A percentile compares a stretch with the other conserved stretches of the same genome.
phyloP scores from a whole-genome alignment of 2,329 filamentous ascomycete species.

The Colletotrichum sp. region DNA sequence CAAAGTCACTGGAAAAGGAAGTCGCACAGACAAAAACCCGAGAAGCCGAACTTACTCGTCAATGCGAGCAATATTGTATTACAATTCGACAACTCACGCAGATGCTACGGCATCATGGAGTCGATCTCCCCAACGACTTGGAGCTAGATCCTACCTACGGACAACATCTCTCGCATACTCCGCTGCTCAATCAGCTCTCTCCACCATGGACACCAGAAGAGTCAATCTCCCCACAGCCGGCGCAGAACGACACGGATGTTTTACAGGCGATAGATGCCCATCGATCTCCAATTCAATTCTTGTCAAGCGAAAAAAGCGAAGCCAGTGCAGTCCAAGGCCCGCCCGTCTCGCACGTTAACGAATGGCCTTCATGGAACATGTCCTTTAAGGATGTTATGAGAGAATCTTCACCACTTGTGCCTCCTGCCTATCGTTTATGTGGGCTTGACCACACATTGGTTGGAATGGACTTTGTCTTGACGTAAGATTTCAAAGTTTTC shows the following conservation, averaged over 20 bases:
- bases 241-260: not conserved
- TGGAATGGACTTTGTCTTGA: slow-evolving; percentile 39
- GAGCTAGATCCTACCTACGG: not conserved
- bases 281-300: not conserved
- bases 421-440: slow-evolving; percentile 8
- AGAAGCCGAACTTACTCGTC: slow-evolving; percentile 25
- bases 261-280: not conserved
- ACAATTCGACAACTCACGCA: slow-evolving; percentile 21
- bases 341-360: not conserved
- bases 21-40: slow-evolving; percentile 20
- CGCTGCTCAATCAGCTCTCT: not conserved
- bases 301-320: not conserved
- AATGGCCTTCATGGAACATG: not conserved
- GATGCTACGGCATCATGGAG: slow-evolving; percentile 22
- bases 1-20: slow-evolving; percentile 30
- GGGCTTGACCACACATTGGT: slow-evolving; percentile 27
- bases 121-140: not conserved
- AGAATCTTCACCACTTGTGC: not conserved
- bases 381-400: not conserved
- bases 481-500: slow-evolving; percentile 21
- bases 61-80: slow-evolving; percentile 22
- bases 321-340: not conserved
- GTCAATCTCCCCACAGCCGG: not conserved
- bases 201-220: not conserved
- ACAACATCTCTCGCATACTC: not conserved